Conservation (phyloP, 1,139 yeast species). For the Diutina mesorugosa region DNA sequence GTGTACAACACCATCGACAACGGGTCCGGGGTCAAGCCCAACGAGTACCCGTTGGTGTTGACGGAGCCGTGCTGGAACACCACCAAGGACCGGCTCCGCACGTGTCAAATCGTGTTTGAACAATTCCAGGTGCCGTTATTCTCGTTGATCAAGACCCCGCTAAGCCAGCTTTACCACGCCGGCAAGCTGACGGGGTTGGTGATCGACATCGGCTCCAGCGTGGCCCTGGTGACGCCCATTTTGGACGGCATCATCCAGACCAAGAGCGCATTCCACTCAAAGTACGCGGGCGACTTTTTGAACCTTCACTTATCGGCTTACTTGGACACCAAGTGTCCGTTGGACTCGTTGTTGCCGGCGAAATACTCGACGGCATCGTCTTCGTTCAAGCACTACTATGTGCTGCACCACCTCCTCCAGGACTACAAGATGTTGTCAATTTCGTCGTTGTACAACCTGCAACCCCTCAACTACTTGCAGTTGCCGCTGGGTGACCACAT, state of each 20-base stretch:
- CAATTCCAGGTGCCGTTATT: slow-evolving; percentile 52
- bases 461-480: slow-evolving; percentile 13
- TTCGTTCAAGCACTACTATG: slow-evolving; percentile 35
- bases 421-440: slow-evolving; percentile 38
- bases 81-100: slow-evolving; percentile 33
- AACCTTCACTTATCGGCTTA: slow-evolving; percentile 36
- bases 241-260: slow-evolving; percentile 55
- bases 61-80: slow-evolving; percentile 57
- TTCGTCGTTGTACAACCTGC: slow-evolving; percentile 14
- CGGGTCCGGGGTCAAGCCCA: slow-evolving; percentile 27
- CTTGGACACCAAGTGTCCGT: slow-evolving; percentile 9
- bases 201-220: slow-evolving; percentile 53
- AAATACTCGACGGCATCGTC: slow-evolving; percentile 12
- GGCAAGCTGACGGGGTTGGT: slow-evolving; percentile 60
- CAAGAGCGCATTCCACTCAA: slow-evolving; percentile 46
- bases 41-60: slow-evolving; percentile 49
- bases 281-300: slow-evolving; percentile 59
- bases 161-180: slow-evolving; percentile 56
- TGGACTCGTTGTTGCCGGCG: slow-evolving; percentile 13
- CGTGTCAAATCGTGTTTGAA: slow-evolving; percentile 55
- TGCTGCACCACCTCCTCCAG: slow-evolving; percentile 25
- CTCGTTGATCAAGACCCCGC: slow-evolving; percentile 55
- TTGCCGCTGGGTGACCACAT: slow-evolving; percentile 32
- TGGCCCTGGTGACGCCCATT: slow-evolving; percentile 54
- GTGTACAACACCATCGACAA: slow-evolving; percentile 39